phyloP scores from a whole-genome alignment of 345 rosid genomes.

The Moricandia moricandioides region DNA sequence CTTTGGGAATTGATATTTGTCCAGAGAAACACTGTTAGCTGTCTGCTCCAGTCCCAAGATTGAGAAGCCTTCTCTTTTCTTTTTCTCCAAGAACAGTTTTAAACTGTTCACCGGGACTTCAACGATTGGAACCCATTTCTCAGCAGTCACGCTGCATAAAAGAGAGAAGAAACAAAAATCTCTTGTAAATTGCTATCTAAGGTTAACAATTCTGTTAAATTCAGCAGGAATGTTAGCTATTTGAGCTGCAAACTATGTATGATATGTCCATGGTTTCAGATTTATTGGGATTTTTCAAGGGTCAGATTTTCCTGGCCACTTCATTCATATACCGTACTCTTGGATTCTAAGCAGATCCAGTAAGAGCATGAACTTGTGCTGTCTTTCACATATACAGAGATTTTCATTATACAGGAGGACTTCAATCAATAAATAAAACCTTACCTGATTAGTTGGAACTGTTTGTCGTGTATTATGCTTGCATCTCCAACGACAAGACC shows the following conservation, averaged over 20 bases:
- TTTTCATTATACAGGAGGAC: neutral
- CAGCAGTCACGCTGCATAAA: conserved; percentile 81
- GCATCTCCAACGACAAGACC: conserved; percentile 75
- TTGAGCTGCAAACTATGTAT: neutral
- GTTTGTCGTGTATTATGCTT: conserved; percentile 69
- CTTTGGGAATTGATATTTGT: conserved; percentile 63
- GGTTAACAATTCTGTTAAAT: neutral
- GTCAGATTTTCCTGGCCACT: neutral
- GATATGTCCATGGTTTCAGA: neutral
- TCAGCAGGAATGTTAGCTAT: neutral
- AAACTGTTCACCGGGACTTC: conserved; percentile 84
- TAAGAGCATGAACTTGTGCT: neutral
- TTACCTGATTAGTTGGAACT: conserved; percentile 92
- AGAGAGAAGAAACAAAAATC: neutral
- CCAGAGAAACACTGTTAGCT: conserved; percentile 78
- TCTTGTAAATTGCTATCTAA: neutral
- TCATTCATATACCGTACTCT: neutral
- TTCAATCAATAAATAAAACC: neutral
- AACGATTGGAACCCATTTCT: conserved; percentile 90
- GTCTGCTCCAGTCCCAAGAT: conserved; percentile 94
- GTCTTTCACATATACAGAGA: neutral
- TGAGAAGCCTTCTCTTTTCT: conserved; percentile 86
- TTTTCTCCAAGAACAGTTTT: conserved; percentile 71
- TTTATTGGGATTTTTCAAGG: neutral
- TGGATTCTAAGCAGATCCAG: neutral